Evolutionary conservation across 805 yeast genomes (phyloP).

Genomic region (Middelhovenomyces tepae): DNA sequence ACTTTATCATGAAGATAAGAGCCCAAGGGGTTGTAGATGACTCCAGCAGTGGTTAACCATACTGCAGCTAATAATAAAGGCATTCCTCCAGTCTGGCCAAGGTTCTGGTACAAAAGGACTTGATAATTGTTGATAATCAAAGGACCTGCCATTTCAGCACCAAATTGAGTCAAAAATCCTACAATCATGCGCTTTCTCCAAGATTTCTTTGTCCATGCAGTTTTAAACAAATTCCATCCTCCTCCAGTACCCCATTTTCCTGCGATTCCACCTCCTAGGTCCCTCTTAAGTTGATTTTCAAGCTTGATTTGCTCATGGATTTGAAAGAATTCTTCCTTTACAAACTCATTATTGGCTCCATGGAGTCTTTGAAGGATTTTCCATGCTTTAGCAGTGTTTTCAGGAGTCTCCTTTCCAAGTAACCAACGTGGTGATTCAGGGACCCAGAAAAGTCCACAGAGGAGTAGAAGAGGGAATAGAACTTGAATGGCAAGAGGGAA

Average conservation of each 20-base stretch:
- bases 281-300: no score
- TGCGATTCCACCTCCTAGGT: no score
- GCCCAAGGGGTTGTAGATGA: conserved; percentile 7
- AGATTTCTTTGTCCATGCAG: no score
- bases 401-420: conserved; percentile 3
- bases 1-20: conserved; percentile 7
- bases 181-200: no score
- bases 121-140: conserved; percentile 7
- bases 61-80: conserved; percentile 6
- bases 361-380: neutral
- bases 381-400: neutral
- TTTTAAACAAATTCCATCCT: no score
- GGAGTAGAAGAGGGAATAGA: no score
- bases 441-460: conserved; percentile 5
- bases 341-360: conserved; percentile 4
- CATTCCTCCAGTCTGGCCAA: conserved; percentile 6
- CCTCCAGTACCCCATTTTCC: no score
- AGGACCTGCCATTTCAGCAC: conserved; percentile 9
- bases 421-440: conserved; percentile 8
- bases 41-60: no score
- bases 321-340: conserved; percentile 5
- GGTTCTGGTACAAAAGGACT: conserved; percentile 5
- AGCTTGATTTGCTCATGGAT: conserved; percentile 4
- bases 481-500: no score
- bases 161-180: conserved; percentile 9